Conservation (phyloP, 257 asterid species). For the Euphrasia confusa region DNA sequence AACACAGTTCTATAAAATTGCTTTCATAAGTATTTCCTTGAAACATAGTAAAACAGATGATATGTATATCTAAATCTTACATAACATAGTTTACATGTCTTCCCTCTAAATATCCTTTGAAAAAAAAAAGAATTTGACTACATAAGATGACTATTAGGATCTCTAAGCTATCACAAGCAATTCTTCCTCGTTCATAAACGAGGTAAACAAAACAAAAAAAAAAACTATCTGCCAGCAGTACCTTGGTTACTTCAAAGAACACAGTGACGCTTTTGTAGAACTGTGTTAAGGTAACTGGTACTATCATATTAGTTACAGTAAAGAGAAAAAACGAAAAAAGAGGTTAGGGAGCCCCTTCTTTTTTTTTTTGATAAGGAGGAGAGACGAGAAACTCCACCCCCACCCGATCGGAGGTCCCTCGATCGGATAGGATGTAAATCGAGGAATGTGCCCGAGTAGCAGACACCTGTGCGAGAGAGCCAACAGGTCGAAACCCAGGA, state of each 20-base stretch:
- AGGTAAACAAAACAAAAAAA: constrained; percentile 19
- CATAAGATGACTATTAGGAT: constrained; percentile 26
- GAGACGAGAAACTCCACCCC: too few relatives aligned
- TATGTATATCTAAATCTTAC: background rate
- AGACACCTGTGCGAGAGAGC: too few relatives aligned
- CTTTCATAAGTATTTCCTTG: background rate
- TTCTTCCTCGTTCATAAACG: constrained; percentile 20
- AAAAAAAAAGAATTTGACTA: constrained; percentile 10
- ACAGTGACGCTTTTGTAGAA: constrained; percentile 12
- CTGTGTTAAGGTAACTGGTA: constrained; percentile 13
- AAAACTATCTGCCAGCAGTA: constrained; percentile 32
- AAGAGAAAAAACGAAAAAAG: background rate
- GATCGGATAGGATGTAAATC: too few relatives aligned
- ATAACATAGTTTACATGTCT: background rate
- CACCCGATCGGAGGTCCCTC: too few relatives aligned
- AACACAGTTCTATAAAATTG: background rate
- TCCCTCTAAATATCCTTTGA: background rate
- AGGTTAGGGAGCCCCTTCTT: constrained; percentile 31
- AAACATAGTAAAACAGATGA: background rate
- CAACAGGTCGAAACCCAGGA: too few relatives aligned
- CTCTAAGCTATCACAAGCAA: constrained; percentile 26
- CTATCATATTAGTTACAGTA: constrained; percentile 29
- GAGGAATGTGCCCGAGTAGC: too few relatives aligned
- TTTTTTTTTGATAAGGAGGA: too few relatives aligned
- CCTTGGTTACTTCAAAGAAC: constrained; percentile 28